phyloP scores from a whole-genome alignment of 768 basidiomycete genomes.

The Mycena indigotica region DNA sequence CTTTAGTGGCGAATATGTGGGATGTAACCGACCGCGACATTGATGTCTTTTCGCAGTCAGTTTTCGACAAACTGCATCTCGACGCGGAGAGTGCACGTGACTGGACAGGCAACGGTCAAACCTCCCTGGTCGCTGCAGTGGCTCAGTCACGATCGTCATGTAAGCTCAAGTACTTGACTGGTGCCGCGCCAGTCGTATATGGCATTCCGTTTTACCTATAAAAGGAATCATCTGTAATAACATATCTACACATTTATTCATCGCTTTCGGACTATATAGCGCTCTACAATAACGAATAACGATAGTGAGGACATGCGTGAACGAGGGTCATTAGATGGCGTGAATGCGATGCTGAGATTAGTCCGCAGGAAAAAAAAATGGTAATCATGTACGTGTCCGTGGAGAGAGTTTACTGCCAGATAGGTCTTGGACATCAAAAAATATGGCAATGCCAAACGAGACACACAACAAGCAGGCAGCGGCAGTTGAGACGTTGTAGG shows the following conservation, averaged over 20 bases:
- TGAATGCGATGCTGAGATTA: conserved; percentile 19
- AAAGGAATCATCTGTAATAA: not conserved
- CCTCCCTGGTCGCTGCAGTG: conserved; percentile 73
- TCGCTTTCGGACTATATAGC: not conserved
- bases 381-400: conserved; percentile 51
- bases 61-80: conserved; percentile 74
- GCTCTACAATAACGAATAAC: conserved; percentile 13
- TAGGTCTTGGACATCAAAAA: conserved; percentile 70
- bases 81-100: conserved; percentile 32
- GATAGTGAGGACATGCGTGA: conserved; percentile 18
- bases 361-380: conserved; percentile 1
- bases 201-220: conserved; percentile 91
- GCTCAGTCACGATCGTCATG: conserved; percentile 78
- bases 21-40: conserved; percentile 98
- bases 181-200: conserved; percentile 93
- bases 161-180: conserved; percentile 91
- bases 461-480: conserved; percentile 60
- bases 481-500: conserved; percentile 68
- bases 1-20: conserved; percentile 94
- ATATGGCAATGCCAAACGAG: conserved; percentile 56
- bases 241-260: conserved; percentile 8
- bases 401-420: conserved; percentile 62
- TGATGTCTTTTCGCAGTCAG: conserved; percentile 85
- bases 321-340: conserved; percentile 20
- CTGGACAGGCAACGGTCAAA: conserved; percentile 23